phyloP scores from a whole-genome alignment of 163 green algal genomes.

The Chlorella variabilis region DNA sequence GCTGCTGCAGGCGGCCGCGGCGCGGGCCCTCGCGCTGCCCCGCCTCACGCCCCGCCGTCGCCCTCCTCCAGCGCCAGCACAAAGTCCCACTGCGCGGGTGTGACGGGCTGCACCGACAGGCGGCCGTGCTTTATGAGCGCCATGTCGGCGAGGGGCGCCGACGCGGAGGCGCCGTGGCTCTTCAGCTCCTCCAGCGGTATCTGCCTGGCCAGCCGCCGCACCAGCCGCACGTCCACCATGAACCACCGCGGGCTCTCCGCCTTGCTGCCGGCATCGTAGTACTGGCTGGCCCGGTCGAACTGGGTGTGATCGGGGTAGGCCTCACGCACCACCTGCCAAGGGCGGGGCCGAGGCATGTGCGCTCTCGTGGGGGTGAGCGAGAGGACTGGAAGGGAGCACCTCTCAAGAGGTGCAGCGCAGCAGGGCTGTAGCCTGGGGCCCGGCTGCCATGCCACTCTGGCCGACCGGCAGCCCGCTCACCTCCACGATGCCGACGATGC shows the following conservation, averaged over 20 bases:
- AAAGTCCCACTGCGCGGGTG: slow-evolving; percentile 52
- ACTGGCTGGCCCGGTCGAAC: slow-evolving; percentile 64
- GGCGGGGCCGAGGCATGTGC: not conserved
- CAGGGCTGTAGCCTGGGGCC: too few relatives aligned
- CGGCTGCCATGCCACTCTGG: too few relatives aligned
- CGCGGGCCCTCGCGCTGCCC: too few relatives aligned
- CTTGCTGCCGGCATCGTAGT: slow-evolving; percentile 64
- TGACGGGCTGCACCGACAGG: slow-evolving; percentile 65
- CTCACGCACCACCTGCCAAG: slow-evolving; percentile 54
- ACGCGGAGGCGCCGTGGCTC: slow-evolving; percentile 23
- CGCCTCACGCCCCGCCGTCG: too few relatives aligned
- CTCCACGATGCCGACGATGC: slow-evolving; percentile 66
- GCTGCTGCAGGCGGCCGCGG: too few relatives aligned
- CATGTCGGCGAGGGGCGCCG: slow-evolving; percentile 53
- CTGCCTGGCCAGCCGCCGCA: slow-evolving; percentile 49
- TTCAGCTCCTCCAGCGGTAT: slow-evolving; percentile 68
- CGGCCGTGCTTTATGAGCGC: slow-evolving; percentile 54
- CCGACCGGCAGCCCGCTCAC: too few relatives aligned
- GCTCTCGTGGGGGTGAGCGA: too few relatives aligned
- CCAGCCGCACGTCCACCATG: slow-evolving; percentile 55
- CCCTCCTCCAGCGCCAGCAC: slow-evolving; percentile 56
- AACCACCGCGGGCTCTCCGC: slow-evolving; percentile 47
- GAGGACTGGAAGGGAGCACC: too few relatives aligned
- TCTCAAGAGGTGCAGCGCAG: too few relatives aligned
- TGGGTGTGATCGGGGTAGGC: slow-evolving; percentile 75